Evolutionary conservation across 495 filamentous ascomycete genomes (phyloP).

Genomic region (Talaromyces nanjingensis): DNA sequence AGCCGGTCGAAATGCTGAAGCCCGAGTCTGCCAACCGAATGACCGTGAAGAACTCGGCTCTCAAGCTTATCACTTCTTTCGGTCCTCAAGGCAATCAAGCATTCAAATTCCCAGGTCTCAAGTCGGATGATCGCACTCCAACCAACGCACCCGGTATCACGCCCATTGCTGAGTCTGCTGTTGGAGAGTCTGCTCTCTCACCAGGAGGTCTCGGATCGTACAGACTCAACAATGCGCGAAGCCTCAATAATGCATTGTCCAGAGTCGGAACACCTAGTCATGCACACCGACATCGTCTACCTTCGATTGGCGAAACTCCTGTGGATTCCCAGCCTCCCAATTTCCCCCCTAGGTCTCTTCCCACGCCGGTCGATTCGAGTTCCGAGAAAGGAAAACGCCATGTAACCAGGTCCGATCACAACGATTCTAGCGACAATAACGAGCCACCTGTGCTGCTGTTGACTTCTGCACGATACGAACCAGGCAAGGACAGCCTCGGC

Average conservation of each 20-base stretch:
- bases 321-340: slow-evolving; percentile 46
- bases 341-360: slow-evolving; percentile 32
- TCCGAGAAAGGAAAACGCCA: slow-evolving; percentile 39
- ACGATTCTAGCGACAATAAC: slow-evolving; percentile 21
- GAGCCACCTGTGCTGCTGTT: slow-evolving; percentile 31
- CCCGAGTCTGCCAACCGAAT: slow-evolving; percentile 21
- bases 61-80: slow-evolving; percentile 92
- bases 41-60: slow-evolving; percentile 68
- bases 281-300: slow-evolving; percentile 61
- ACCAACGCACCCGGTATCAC: slow-evolving; percentile 72
- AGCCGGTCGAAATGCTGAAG: slow-evolving; percentile 22
- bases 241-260: slow-evolving; percentile 60
- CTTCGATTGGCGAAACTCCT: slow-evolving; percentile 78
- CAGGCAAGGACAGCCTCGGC: slow-evolving; percentile 29
- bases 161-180: slow-evolving; percentile 86
- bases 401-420: slow-evolving; percentile 18
- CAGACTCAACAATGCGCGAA: slow-evolving; percentile 49
- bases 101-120: slow-evolving; percentile 60
- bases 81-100: slow-evolving; percentile 49
- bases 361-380: slow-evolving; percentile 39
- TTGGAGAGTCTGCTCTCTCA: slow-evolving; percentile 79
- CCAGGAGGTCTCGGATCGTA: slow-evolving; percentile 65
- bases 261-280: slow-evolving; percentile 66
- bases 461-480: slow-evolving; percentile 46
- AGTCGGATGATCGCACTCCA: slow-evolving; percentile 65